Evolutionary conservation across 306 rosid genomes (phyloP).

Genomic region (Datisca glomerata): DNA sequence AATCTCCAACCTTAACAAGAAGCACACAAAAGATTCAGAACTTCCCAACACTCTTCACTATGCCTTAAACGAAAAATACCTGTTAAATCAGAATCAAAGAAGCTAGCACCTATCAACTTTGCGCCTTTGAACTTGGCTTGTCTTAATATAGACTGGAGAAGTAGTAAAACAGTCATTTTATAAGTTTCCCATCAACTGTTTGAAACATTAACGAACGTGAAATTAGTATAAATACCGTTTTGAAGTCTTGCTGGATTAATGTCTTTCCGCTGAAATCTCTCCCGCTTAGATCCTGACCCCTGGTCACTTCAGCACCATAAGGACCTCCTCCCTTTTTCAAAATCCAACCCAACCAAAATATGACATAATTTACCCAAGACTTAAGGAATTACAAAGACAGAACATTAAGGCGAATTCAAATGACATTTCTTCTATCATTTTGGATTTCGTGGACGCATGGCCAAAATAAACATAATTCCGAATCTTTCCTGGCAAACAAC

Average conservation of each 20-base stretch:
- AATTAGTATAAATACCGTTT: slow-evolving; percentile 41
- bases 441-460: no score
- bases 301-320: slow-evolving; percentile 74
- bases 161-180: slow-evolving; percentile 5
- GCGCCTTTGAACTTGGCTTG: slow-evolving; percentile 88
- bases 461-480: no score
- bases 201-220: neutral
- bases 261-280: slow-evolving; percentile 87
- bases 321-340: slow-evolving; percentile 80
- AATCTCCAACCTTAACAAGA: no score
- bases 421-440: no score
- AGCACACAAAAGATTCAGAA: neutral
- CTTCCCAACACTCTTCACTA: neutral
- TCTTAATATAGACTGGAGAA: slow-evolving; percentile 59
- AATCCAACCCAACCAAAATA: slow-evolving; percentile 2
- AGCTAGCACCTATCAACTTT: slow-evolving; percentile 23
- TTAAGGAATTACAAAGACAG: no score
- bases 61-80: slow-evolving; percentile 22
- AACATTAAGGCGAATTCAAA: neutral
- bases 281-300: slow-evolving; percentile 90
- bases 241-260: slow-evolving; percentile 86
- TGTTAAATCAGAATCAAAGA: slow-evolving; percentile 93
- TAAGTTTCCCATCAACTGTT: neutral
- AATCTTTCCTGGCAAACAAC: slow-evolving; percentile 8
- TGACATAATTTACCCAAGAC: no score